Conservation (phyloP, 176 grass and related monocot genomes). For the Musa schizocarpa region DNA sequence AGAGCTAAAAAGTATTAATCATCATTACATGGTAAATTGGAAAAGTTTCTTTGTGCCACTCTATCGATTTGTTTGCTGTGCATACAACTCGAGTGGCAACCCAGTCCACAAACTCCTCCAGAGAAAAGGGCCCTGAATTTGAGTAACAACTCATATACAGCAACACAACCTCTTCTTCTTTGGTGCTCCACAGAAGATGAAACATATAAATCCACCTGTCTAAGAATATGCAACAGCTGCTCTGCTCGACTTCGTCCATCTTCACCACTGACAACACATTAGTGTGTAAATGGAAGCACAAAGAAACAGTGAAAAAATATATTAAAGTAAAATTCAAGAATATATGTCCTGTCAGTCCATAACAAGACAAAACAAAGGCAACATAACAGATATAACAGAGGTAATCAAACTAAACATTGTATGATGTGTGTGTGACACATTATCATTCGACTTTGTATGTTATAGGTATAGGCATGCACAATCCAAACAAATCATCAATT, state of each 20-base stretch:
- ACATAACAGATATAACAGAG: not conserved
- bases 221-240: conserved; percentile 91
- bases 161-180: conserved; percentile 81
- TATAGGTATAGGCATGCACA: too few species aligned
- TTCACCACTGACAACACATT: conserved; percentile 67
- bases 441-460: too few species aligned
- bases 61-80: conserved; percentile 53
- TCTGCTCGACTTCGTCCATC: conserved; percentile 96
- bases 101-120: conserved; percentile 59
- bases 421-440: too few species aligned
- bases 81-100: conserved; percentile 44
- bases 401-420: not conserved
- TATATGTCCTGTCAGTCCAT: not conserved
- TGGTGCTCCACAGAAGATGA: conserved; percentile 80
- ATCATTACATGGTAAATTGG: conserved; percentile 74
- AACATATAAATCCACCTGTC: conserved; percentile 80
- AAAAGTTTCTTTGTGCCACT: conserved; percentile 49
- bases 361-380: not conserved
- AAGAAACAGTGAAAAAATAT: conserved; percentile 3
- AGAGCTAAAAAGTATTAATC: conserved; percentile 14
- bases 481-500: too few species aligned
- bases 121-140: conserved; percentile 89
- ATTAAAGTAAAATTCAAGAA: not conserved
- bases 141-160: conserved; percentile 75
- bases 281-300: not conserved